A percentile compares a stretch with the other conserved stretches of the same genome.
Evolutionary conservation across 495 filamentous ascomycete genomes (phyloP).

Genomic region (Neurospora sp.): DNA sequence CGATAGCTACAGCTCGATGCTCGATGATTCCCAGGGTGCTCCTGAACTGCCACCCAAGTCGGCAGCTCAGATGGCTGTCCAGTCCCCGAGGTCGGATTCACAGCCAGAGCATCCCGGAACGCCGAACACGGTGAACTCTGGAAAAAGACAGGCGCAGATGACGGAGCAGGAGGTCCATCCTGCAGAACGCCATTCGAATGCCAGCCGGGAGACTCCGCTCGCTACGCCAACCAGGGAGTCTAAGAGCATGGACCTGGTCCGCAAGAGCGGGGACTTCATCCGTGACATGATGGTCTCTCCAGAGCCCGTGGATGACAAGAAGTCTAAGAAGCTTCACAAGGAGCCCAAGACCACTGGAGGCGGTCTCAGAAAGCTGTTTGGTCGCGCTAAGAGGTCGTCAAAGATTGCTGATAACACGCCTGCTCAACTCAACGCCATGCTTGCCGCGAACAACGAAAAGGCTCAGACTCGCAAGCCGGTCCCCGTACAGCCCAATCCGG

Average conservation of each 20-base stretch:
- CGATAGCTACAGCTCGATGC: conserved; percentile 4
- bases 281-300: conserved; percentile 36
- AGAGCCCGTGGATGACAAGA: conserved; percentile 36
- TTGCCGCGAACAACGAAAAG: conserved; percentile 11
- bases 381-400: conserved; percentile 46
- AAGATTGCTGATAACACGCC: conserved; percentile 40
- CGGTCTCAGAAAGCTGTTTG: conserved; percentile 55
- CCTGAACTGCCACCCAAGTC: conserved; percentile 28
- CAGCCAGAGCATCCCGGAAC: not conserved
- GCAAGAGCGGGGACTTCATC: conserved; percentile 26
- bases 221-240: conserved; percentile 29
- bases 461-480: conserved; percentile 10
- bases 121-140: not conserved
- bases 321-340: conserved; percentile 45
- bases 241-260: conserved; percentile 26
- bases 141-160: not conserved
- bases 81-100: not conserved
- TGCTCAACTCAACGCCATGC: conserved; percentile 28
- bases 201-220: conserved; percentile 26
- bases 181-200: conserved; percentile 22
- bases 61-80: conserved; percentile 9
- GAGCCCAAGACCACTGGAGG: conserved; percentile 34
- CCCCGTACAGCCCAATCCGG: conserved; percentile 12
- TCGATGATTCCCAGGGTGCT: conserved; percentile 20
- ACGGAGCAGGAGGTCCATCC: conserved; percentile 27